Conservation (phyloP, 495 filamentous ascomycete species). For the Podospora pseudocomata region DNA sequence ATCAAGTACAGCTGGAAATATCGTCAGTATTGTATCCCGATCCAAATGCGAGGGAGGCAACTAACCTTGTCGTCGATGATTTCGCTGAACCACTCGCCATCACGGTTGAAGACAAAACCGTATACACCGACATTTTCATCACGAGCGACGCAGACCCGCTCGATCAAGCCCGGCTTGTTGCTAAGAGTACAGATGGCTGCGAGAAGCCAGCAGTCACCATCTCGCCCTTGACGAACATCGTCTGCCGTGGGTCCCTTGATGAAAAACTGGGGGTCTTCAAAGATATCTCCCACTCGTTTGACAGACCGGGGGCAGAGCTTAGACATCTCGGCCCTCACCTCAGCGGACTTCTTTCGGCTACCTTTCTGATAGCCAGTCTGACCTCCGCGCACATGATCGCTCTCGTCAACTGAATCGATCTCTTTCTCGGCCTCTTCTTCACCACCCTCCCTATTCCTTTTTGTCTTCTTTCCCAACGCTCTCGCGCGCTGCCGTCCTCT, state of each 20-base stretch:
- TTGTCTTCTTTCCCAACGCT: background rate
- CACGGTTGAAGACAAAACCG: conserved; percentile 90
- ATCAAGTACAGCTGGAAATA: conserved; percentile 60
- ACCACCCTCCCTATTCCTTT: background rate
- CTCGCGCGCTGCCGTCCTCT: background rate
- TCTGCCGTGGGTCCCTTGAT: conserved; percentile 79
- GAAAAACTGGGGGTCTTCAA: conserved; percentile 81
- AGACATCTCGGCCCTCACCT: background rate
- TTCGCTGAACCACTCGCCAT: conserved; percentile 88
- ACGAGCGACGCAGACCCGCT: conserved; percentile 75
- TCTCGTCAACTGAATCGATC: background rate
- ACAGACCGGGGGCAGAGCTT: conserved; percentile 56
- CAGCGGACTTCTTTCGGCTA: conserved; percentile 2
- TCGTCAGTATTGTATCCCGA: background rate
- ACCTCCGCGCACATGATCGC: background rate
- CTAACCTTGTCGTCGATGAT: conserved; percentile 68
- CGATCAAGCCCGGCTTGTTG: conserved; percentile 74
- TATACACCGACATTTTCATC: conserved; percentile 85
- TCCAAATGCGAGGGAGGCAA: conserved; percentile 4
- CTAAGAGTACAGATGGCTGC: conserved; percentile 79
- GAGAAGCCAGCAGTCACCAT: conserved; percentile 92
- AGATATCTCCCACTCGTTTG: conserved; percentile 75
- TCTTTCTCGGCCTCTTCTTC: background rate
- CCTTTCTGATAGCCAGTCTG: background rate
- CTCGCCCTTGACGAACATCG: conserved; percentile 73